Evolutionary conservation across 2,329 filamentous ascomycete species (phyloP).

Genomic region (Calonectria henricotiae): DNA sequence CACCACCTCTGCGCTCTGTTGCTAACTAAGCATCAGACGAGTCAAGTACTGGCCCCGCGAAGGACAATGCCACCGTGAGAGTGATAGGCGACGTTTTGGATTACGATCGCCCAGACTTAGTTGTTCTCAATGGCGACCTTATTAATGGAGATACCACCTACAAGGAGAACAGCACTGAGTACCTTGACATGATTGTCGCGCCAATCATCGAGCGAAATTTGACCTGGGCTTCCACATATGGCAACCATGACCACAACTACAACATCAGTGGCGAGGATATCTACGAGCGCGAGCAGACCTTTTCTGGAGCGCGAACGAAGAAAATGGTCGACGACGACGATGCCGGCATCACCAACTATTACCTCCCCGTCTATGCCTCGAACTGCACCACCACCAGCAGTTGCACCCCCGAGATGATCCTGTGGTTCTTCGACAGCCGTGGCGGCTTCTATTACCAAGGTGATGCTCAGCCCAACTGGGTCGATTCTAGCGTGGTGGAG

Average conservation of each 20-base stretch:
- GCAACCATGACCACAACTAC: slow-evolving; percentile 78
- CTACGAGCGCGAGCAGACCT: slow-evolving; percentile 61
- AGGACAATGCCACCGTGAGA: slow-evolving; percentile 71
- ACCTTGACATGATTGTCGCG: slow-evolving; percentile 73
- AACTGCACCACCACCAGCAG: slow-evolving; percentile 52
- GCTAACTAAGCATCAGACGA: slow-evolving; percentile 37
- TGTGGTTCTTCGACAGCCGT: slow-evolving; percentile 83
- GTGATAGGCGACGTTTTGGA: slow-evolving; percentile 75
- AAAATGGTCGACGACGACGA: slow-evolving; percentile 59
- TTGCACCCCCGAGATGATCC: slow-evolving; percentile 64
- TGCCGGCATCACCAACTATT: slow-evolving; percentile 66
- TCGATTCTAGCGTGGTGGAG: slow-evolving; percentile 61
- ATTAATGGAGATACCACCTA: slow-evolving; percentile 78
- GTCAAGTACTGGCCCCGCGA: slow-evolving; percentile 57
- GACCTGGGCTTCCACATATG: slow-evolving; percentile 79
- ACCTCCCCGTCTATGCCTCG: slow-evolving; percentile 62
- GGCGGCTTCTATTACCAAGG: slow-evolving; percentile 70
- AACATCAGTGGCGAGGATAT: slow-evolving; percentile 69
- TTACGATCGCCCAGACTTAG: slow-evolving; percentile 71
- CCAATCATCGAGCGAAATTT: slow-evolving; percentile 72
- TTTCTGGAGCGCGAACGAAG: slow-evolving; percentile 59
- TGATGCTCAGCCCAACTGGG: slow-evolving; percentile 61
- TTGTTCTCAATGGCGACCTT: slow-evolving; percentile 81
- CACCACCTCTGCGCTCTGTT: neutral
- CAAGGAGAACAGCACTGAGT: slow-evolving; percentile 68